phyloP scores from a whole-genome alignment of 2,329 filamentous ascomycete species.

The Diaporthe citri region DNA sequence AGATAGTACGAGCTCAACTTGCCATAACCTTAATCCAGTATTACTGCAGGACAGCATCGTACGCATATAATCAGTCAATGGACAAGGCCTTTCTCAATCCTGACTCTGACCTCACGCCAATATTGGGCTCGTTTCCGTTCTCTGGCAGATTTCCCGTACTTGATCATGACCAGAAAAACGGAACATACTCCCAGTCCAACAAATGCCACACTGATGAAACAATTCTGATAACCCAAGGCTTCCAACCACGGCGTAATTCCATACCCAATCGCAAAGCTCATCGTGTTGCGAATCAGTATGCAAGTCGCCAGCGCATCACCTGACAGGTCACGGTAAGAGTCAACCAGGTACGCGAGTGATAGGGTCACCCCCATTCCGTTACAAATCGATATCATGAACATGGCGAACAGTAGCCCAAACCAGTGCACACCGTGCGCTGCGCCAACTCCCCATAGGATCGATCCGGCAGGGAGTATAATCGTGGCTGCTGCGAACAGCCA shows the following conservation, averaged over 20 bases:
- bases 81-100: constrained; percentile 47
- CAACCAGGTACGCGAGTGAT: constrained; percentile 60
- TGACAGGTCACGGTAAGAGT: constrained; percentile 60
- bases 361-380: constrained; percentile 59
- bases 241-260: constrained; percentile 41
- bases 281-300: constrained; percentile 51
- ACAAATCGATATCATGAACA: constrained; percentile 58
- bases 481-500: constrained; percentile 50
- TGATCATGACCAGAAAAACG: constrained; percentile 48
- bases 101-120: constrained; percentile 47
- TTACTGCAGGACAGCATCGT: neutral
- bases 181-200: constrained; percentile 48
- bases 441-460: constrained; percentile 65
- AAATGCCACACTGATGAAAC: constrained; percentile 46
- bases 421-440: constrained; percentile 59
- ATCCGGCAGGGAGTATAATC: constrained; percentile 56
- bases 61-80: constrained; percentile 41
- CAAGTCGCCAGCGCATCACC: constrained; percentile 64
- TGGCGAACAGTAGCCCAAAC: constrained; percentile 60
- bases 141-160: constrained; percentile 48
- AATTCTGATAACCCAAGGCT: constrained; percentile 38
- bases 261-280: constrained; percentile 41
- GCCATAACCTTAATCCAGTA: neutral
- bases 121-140: constrained; percentile 47
- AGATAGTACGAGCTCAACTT: neutral